Percentiles rank a stretch among this genome's conserved stretches.
phyloP scores from a whole-genome alignment of 164 flowering plant species.

The Protea cynaroides region DNA sequence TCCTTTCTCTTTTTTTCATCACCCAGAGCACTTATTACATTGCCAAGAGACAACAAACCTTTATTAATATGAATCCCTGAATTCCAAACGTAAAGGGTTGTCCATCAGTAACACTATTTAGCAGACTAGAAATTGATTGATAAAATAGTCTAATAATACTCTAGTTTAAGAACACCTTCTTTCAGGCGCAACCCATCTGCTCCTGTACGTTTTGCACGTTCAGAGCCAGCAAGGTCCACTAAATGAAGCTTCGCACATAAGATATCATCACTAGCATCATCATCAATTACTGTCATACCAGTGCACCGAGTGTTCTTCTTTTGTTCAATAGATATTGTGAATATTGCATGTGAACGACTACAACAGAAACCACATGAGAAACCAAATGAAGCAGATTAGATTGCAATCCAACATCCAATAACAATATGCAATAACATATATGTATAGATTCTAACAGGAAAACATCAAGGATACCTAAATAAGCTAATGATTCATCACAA shows the following conservation, averaged over 20 bases:
- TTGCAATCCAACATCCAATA: neutral
- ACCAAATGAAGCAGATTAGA: neutral
- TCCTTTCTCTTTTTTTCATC: slow-evolving; percentile 96
- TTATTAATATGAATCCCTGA: slow-evolving; percentile 91
- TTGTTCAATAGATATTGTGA: slow-evolving; percentile 92
- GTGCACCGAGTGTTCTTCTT: slow-evolving; percentile 30
- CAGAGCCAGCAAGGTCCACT: slow-evolving; percentile 98
- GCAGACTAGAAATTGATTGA: neutral
- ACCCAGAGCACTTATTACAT: slow-evolving; percentile 99
- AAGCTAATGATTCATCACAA: neutral
- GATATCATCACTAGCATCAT: slow-evolving; percentile 68
- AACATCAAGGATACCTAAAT: neutral
- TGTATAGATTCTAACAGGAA: neutral
- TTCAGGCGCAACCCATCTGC: slow-evolving; percentile 92
- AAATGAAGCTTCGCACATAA: slow-evolving; percentile 87
- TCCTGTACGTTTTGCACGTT: slow-evolving; percentile 91
- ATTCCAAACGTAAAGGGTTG: neutral
- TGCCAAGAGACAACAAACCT: slow-evolving; percentile 92
- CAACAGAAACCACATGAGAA: slow-evolving; percentile 7
- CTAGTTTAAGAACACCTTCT: slow-evolving; percentile 63
- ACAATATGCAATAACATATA: neutral
- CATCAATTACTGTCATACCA: slow-evolving; percentile 21
- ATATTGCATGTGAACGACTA: slow-evolving; percentile 99
- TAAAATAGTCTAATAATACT: too few relatives aligned
- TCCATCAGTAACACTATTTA: neutral